Percentiles rank a stretch among this genome's conserved stretches.
Evolutionary conservation across 108 stramenopile species (phyloP).

Genomic region (Skeletonema grethae): DNA sequence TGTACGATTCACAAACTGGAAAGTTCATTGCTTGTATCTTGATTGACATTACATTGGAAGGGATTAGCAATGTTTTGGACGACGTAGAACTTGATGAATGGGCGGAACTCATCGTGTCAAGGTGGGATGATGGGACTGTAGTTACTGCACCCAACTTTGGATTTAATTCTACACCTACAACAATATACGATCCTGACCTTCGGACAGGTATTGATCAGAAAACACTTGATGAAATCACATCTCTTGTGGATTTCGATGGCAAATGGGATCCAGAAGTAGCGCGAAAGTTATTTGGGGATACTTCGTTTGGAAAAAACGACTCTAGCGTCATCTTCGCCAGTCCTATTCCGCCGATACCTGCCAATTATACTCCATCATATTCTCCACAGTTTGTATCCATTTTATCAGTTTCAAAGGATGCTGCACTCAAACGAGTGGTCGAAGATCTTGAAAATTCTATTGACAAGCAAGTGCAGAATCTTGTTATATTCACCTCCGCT

Average conservation of each 20-base stretch:
- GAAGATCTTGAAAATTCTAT: slow-evolving; percentile 37
- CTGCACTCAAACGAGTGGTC: slow-evolving; percentile 14
- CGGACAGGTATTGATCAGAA: slow-evolving; percentile 6
- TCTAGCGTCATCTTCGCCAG: slow-evolving; percentile 15
- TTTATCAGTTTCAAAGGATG: slow-evolving; percentile 28
- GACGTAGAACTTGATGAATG: slow-evolving; percentile 15
- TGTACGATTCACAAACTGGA: slow-evolving; percentile 52
- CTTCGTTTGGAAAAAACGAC: slow-evolving; percentile 13
- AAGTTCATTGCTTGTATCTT: slow-evolving; percentile 51
- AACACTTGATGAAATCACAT: slow-evolving; percentile 25
- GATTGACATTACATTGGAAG: slow-evolving; percentile 40
- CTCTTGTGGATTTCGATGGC: slow-evolving; percentile 12
- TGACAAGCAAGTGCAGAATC: slow-evolving; percentile 26
- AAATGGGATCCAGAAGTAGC: slow-evolving; percentile 26
- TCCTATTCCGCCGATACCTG: slow-evolving; percentile 43
- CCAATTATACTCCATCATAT: slow-evolving; percentile 37
- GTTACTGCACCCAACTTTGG: slow-evolving; percentile 18
- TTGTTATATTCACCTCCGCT: slow-evolving; percentile 23
- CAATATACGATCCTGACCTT: slow-evolving; percentile 8
- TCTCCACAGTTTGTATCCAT: slow-evolving; percentile 44
- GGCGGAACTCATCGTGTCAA: slow-evolving; percentile 27
- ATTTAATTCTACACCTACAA: slow-evolving; percentile 5
- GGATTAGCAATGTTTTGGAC: slow-evolving; percentile 36
- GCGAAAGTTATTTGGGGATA: not conserved
- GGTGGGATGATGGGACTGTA: slow-evolving; percentile 42